Evolutionary conservation across 2,329 filamentous ascomycete genomes (phyloP).

Genomic region (Cadophora luteo-olivacea): DNA sequence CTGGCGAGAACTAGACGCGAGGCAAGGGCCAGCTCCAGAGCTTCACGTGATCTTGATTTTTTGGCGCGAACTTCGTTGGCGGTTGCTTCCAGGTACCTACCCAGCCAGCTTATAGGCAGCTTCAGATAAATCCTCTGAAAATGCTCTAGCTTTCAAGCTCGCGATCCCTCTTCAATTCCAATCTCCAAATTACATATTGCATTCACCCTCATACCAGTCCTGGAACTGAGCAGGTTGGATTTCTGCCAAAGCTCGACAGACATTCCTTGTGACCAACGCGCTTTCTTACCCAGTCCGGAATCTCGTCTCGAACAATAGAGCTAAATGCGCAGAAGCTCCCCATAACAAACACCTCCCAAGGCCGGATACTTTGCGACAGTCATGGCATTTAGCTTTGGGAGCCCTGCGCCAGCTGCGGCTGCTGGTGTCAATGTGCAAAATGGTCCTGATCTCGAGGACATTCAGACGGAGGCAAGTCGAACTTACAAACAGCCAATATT

Average conservation of each 20-base stretch:
- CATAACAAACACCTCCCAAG: constrained; percentile 45
- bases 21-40: no score
- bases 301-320: constrained; percentile 24
- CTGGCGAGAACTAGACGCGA: constrained; percentile 12
- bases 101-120: background rate
- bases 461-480: constrained; percentile 78
- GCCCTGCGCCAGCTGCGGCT: constrained; percentile 51
- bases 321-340: constrained; percentile 39
- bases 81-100: background rate
- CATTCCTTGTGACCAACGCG: constrained; percentile 13
- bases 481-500: background rate
- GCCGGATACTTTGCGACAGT: constrained; percentile 49
- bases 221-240: background rate
- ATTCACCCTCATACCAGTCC: background rate
- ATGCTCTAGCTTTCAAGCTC: background rate
- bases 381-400: constrained; percentile 72
- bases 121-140: background rate
- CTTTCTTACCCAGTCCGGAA: background rate
- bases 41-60: background rate
- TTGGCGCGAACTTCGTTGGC: constrained; percentile 3
- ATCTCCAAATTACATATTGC: background rate
- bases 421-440: constrained; percentile 50
- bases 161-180: background rate
- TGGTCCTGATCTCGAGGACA: constrained; percentile 75
- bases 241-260: background rate